Percentiles rank a stretch among this genome's conserved stretches.
Conservation (phyloP, 176 grass and related monocot species). For the Eragrostis curvula region DNA sequence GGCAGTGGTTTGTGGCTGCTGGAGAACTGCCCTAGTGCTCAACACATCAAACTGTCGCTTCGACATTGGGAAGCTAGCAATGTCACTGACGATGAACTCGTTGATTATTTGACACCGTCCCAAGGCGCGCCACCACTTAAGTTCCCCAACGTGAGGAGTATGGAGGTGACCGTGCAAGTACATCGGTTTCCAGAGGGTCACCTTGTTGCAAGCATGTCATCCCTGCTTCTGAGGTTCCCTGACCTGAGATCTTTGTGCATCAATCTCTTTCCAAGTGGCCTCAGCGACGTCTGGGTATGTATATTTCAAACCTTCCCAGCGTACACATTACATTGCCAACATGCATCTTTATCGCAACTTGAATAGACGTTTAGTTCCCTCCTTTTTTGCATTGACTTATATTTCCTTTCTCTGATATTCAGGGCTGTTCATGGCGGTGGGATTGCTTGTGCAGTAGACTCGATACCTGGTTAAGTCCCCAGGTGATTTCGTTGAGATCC, state of each 20-base stretch:
- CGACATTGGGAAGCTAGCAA: background rate
- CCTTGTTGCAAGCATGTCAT: background rate
- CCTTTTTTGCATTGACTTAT: too few species aligned
- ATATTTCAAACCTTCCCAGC: too few species aligned
- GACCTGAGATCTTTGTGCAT: background rate
- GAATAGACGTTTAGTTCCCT: too few species aligned
- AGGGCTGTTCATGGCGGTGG: too few species aligned
- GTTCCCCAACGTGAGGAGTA: background rate
- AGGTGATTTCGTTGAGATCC: background rate
- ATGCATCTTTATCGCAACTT: too few species aligned
- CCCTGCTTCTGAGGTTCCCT: background rate
- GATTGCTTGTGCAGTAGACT: too few species aligned
- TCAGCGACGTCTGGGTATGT: too few species aligned
- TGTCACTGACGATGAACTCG: background rate
- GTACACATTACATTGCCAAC: too few species aligned
- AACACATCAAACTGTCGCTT: background rate
- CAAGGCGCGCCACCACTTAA: too few species aligned
- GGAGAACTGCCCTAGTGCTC: background rate
- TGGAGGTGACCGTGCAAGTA: background rate
- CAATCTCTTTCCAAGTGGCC: too few species aligned
- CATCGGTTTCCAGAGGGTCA: background rate
- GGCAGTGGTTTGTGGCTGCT: background rate
- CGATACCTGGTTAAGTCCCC: too few species aligned
- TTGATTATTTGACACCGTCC: background rate
- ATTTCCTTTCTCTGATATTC: too few species aligned